Conservation (phyloP, 2,329 filamentous ascomycete genomes). For the Xylaria digitata region DNA sequence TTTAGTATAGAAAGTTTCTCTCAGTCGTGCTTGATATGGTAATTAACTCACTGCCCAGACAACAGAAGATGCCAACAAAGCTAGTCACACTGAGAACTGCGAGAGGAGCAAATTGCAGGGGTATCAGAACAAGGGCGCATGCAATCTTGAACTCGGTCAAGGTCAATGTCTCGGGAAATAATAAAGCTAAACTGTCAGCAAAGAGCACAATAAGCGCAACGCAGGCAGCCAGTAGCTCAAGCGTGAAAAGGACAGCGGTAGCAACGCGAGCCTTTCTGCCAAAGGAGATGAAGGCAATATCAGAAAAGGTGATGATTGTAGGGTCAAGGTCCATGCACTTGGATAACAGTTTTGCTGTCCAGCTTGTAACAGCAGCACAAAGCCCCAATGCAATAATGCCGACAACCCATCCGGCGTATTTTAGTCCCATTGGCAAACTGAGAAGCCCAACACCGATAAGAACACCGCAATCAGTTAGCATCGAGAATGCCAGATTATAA, state of each 20-base stretch:
- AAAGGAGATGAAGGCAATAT: slow-evolving; percentile 91
- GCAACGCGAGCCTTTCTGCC: slow-evolving; percentile 82
- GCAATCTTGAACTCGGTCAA: slow-evolving; percentile 85
- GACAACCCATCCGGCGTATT: slow-evolving; percentile 88
- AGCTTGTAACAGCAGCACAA: slow-evolving; percentile 80
- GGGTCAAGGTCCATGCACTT: slow-evolving; percentile 89
- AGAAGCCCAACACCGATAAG: slow-evolving; percentile 90
- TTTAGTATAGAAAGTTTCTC: slow-evolving; percentile 22
- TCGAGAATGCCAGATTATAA: neutral
- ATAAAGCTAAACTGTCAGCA: slow-evolving; percentile 83
- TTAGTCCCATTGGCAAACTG: slow-evolving; percentile 87
- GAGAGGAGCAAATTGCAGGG: slow-evolving; percentile 86
- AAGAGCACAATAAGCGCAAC: slow-evolving; percentile 75
- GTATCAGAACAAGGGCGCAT: slow-evolving; percentile 81
- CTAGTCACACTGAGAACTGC: slow-evolving; percentile 89
- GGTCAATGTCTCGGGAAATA: slow-evolving; percentile 76
- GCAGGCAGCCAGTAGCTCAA: slow-evolving; percentile 88
- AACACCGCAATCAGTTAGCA: slow-evolving; percentile 60
- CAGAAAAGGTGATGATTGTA: slow-evolving; percentile 91
- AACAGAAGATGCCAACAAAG: slow-evolving; percentile 90
- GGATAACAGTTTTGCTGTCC: slow-evolving; percentile 86
- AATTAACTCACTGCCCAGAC: slow-evolving; percentile 79
- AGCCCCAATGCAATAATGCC: slow-evolving; percentile 80
- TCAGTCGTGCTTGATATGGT: slow-evolving; percentile 3
- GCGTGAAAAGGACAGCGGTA: slow-evolving; percentile 85